phyloP scores from a whole-genome alignment of 2,329 filamentous ascomycete genomes.

The Neopestalotiopsis sp. region DNA sequence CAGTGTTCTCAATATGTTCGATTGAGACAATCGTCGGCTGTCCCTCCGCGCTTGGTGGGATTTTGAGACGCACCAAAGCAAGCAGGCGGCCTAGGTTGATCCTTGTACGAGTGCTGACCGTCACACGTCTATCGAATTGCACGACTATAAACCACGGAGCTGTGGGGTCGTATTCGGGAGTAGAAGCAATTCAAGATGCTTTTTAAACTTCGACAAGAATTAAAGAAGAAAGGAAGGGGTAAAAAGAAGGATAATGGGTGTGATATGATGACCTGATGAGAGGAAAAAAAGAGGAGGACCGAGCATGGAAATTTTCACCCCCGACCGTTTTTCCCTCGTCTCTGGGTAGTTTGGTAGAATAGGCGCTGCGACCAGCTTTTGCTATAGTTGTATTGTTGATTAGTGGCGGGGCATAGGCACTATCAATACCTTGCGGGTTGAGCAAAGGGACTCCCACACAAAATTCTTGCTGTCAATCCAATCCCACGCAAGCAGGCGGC shows the following conservation, averaged over 20 bases:
- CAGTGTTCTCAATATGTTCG: neutral
- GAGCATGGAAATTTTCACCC: neutral
- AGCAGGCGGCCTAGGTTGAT: neutral
- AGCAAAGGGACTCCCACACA: neutral
- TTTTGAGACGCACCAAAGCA: neutral
- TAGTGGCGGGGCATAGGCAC: neutral
- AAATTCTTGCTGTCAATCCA: neutral
- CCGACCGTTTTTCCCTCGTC: neutral
- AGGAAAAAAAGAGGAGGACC: neutral
- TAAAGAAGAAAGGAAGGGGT: neutral
- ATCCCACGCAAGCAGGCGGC: neutral
- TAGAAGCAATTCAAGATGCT: neutral
- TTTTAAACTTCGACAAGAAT: neutral
- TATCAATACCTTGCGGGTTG: neutral
- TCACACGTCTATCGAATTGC: constrained; percentile 10
- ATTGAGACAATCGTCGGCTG: neutral
- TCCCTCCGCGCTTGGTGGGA: constrained; percentile 13
- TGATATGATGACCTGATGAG: neutral
- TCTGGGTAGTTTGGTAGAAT: neutral
- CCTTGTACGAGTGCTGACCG: constrained; percentile 4
- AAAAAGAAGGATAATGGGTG: neutral
- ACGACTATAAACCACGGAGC: constrained; percentile 9
- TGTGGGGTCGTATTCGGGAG: constrained; percentile 8
- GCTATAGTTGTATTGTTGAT: constrained; percentile 3
- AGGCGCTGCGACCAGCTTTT: neutral